Base-by-base conservation (phyloP, 2,329 filamentous ascomycete species). In the Ramularia collo-cygni region DNA sequence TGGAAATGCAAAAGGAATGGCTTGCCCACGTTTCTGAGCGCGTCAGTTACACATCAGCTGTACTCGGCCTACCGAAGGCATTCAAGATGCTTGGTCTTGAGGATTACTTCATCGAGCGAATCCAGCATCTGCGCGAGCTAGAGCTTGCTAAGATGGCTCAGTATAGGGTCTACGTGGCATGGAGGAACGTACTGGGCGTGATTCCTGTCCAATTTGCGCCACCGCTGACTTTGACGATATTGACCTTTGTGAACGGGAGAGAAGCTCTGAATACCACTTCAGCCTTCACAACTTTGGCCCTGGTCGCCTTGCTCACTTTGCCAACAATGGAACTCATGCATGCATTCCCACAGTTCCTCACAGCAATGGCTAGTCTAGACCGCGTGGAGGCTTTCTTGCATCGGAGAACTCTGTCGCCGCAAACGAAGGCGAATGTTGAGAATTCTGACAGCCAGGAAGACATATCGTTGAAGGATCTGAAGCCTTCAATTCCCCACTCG, bases 81-180 rank as follows among this genome's bases (percentile, higher is more conserved):
- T 47, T 48, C 41, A 52, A 51, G 19, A 51, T 52, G 47, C 43
- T 51, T 2, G 50, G 50, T 3, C 33, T 47, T 14, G 46, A 45
- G 3, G 38, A 42, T 4, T 42, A 44, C 33, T 40, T 52, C 30
- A 41, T 37, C 21, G 32, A 45, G 8, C 33, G 12, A n/a, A 51
- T 52, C 17, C 50, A 52, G 28, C 33, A 28, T n/a, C 35, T 52
- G 14, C 45, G 50, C 4, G 31, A 47, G 2, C 24, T 40, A 18
- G 50, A 52, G 27, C 29, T 52, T 5, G 36, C 17, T 15, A 34
- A 45, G 8, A 44, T 43, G 12, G 48, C 46, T n/a, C 19, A 35
- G 10, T 51, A 40, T 26, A 38, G 47, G 28, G 48, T 46, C 26
- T 50, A 44, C 30, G 41, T 47, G n/a, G 48, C 41, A 4, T 47